phyloP scores from a whole-genome alignment of 768 basidiomycete species.

The Ramaria rubella region DNA sequence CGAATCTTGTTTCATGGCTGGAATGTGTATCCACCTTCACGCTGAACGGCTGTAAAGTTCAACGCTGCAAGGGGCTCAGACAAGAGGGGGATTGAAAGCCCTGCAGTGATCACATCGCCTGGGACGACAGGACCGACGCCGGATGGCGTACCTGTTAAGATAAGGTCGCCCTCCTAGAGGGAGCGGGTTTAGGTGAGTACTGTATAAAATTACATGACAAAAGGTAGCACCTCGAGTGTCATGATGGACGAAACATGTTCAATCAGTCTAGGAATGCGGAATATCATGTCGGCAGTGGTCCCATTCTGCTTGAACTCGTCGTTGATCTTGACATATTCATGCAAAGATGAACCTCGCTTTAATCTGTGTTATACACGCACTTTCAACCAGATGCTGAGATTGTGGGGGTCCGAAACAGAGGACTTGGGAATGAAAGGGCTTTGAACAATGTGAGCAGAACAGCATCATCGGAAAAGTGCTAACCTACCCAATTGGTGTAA shows the following conservation, averaged over 20 bases:
- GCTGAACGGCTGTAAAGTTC: conserved; percentile 55
- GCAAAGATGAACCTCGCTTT: background rate
- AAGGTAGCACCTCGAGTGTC: conserved; percentile 70
- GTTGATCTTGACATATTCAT: conserved; percentile 55
- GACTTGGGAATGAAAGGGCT: conserved; percentile 80
- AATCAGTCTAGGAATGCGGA: conserved; percentile 80
- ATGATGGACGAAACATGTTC: conserved; percentile 93
- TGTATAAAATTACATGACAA: background rate
- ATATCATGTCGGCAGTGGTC: conserved; percentile 85
- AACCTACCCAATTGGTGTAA: conserved; percentile 82
- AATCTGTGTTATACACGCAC: conserved; percentile 29
- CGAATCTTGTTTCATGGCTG: conserved; percentile 15
- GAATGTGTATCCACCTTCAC: conserved; percentile 68
- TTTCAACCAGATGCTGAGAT: conserved; percentile 71
- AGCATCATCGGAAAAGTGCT: conserved; percentile 6
- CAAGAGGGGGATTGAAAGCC: conserved; percentile 44
- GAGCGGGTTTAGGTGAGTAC: background rate
- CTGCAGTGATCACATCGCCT: conserved; percentile 76
- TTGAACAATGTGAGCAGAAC: conserved; percentile 7
- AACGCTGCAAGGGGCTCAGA: conserved; percentile 56
- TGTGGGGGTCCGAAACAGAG: conserved; percentile 60
- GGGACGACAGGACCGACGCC: conserved; percentile 76
- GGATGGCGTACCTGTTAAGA: conserved; percentile 87
- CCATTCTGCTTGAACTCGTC: conserved; percentile 79
- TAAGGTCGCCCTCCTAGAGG: conserved; percentile 78